Evolutionary conservation across 495 filamentous ascomycete species (phyloP).

Genomic region (Xylaria sp.): DNA sequence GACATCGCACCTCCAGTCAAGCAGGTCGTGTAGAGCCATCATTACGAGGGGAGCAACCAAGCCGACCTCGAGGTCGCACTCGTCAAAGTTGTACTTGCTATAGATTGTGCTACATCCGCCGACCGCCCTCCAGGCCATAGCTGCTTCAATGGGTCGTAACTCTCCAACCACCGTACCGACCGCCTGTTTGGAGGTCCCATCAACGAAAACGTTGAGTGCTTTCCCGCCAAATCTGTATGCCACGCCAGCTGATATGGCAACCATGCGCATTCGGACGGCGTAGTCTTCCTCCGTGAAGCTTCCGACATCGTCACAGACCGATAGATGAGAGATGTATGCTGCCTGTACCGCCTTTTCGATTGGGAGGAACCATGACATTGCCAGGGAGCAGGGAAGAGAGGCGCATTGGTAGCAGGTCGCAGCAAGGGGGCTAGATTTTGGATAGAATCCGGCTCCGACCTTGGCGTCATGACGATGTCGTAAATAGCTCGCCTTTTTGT

Average conservation of each 20-base stretch:
- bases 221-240: constrained; percentile 16
- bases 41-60: constrained; percentile 14
- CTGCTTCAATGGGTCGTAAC: constrained; percentile 6
- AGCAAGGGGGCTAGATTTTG: constrained; percentile 19
- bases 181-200: constrained; percentile 23
- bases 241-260: constrained; percentile 12
- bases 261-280: constrained; percentile 24
- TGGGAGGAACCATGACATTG: constrained; percentile 17
- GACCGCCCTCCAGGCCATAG: constrained; percentile 20
- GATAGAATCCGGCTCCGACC: constrained; percentile 21
- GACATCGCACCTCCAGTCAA: constrained; percentile 21
- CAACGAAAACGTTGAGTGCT: constrained; percentile 12
- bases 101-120: constrained; percentile 23
- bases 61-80: constrained; percentile 17
- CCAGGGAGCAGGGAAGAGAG: constrained; percentile 1
- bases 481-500: constrained; percentile 25
- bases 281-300: constrained; percentile 18
- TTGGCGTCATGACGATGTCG: constrained; percentile 14
- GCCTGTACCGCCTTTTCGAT: constrained; percentile 6
- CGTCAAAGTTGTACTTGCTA: constrained; percentile 22
- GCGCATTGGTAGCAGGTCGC: constrained; percentile 20
- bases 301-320: constrained; percentile 24
- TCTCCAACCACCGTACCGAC: constrained; percentile 6
- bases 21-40: constrained; percentile 20
- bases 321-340: constrained; percentile 20